Base-by-base conservation (phyloP, 371 early-diverging fungal genomes). In the Lichtheimia hyalospora region DNA sequence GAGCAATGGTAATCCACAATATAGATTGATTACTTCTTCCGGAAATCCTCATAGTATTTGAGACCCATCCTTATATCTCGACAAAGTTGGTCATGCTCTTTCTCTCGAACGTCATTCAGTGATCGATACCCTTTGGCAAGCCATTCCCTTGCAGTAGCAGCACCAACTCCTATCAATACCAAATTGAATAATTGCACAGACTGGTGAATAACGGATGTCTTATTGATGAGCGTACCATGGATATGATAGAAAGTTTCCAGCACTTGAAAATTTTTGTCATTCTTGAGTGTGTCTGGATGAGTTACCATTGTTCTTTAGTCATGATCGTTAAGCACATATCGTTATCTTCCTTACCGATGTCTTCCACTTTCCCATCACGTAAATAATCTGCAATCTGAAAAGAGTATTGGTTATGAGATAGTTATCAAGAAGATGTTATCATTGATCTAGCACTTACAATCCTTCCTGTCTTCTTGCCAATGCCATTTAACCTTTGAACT, bases 401-500 rank as follows among this genome's bases (percentile, higher is more conserved):
- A 57, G 3, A 51, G 5, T 10, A 27, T 49, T 20, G 23, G 23
- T 43, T n/a, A n/a, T 41, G 10, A 28, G 21, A 59, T 41, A 43
- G 39, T 27, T 21, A 48, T 40, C n/a, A 55, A 3, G 39, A 34
- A 49, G 13, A 44, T 18, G 48, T 10, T 5, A 13, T 5, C 2
- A 15, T 14, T 28, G 6, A 18, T 49, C 4, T 25, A 14, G 12
- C 43, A 27, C 64, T 48, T 52, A 58, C 64, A 48, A 67, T 67
- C 12, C 61, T 54, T 18, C 52, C 50, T n/a, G 60, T 63, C 49
- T 67, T 67, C 20, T 59, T 43, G 4, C 68, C 68, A 50, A 67
- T 60, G 0, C 68, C 68, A n/a, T 34, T 48, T 3, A 67, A 23
- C 0, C 41, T 12, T 25, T 23, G 24, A 4, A 53, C 60, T 50